These are phyloP conservation scores for Lobosporangium transversale DNA, from an alignment of 192 early-diverging fungal species.

Conservation along the genomic window DNA sequence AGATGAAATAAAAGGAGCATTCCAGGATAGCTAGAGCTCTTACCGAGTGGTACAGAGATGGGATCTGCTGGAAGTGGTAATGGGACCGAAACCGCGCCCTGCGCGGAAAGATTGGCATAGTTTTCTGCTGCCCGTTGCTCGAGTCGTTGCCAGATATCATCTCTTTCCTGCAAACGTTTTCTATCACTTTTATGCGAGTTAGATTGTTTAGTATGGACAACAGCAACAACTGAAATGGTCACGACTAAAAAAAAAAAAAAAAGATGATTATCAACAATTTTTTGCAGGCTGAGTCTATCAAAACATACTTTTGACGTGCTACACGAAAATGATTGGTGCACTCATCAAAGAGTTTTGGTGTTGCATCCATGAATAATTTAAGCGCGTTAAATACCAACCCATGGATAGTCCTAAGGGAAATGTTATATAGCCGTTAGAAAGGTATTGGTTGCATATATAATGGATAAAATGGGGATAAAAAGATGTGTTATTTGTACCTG, in stretches of 20 bases:
- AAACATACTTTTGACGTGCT: conserved; percentile 81
- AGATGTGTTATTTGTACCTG: conserved; percentile 68
- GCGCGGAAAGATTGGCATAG: conserved; percentile 38
- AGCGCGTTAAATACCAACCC: conserved; percentile 96
- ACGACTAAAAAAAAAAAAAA: too few species aligned
- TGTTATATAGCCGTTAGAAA: not conserved
- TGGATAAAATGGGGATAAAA: not conserved
- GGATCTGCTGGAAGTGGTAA: conserved; percentile 22
- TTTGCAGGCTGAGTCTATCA: not conserved
- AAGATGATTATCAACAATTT: not conserved
- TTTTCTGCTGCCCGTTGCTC: conserved; percentile 64
- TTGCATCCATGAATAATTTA: conserved; percentile 97
- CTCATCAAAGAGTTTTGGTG: conserved; percentile 95
- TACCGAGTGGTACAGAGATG: conserved; percentile 42
- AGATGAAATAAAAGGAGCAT: not conserved
- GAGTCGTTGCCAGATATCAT: conserved; percentile 82
- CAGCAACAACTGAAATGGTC: too few species aligned
- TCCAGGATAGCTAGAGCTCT: too few species aligned
- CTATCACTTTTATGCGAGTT: conserved; percentile 68
- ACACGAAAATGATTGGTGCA: conserved; percentile 94
- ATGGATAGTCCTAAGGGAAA: conserved; percentile 83
- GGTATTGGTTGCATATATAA: too few species aligned
- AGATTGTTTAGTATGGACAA: not conserved
- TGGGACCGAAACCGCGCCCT: conserved; percentile 32
- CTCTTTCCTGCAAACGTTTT: conserved; percentile 81